Evolutionary conservation across 192 early-diverging fungal genomes (phyloP).

Genomic region (Entophlyctis luteolus): DNA sequence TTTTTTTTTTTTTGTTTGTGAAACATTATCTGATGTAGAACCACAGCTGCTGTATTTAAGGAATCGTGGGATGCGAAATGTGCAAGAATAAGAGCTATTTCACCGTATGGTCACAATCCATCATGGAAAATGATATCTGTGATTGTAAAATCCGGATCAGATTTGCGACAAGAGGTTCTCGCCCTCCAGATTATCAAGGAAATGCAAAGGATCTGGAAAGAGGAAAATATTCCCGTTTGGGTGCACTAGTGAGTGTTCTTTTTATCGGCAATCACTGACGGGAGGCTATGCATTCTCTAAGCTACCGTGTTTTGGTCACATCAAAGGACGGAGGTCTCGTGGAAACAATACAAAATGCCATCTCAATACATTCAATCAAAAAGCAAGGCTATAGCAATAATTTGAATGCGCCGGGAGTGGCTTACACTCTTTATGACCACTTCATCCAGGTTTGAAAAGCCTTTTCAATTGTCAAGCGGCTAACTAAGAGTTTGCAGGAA

Average conservation of each 20-base stretch:
- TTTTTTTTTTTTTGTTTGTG: too few relatives aligned
- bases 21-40: too few relatives aligned
- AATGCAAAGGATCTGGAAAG: slow-evolving; percentile 90
- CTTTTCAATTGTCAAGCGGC: too few relatives aligned
- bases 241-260: slow-evolving; percentile 80
- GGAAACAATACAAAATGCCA: slow-evolving; percentile 91
- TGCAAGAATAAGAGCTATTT: slow-evolving; percentile 76
- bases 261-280: too few relatives aligned
- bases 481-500: slow-evolving; percentile 58
- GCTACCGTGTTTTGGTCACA: slow-evolving; percentile 88
- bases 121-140: slow-evolving; percentile 89
- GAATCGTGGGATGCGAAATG: slow-evolving; percentile 89
- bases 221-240: slow-evolving; percentile 76
- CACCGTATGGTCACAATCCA: slow-evolving; percentile 76
- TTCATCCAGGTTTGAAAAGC: slow-evolving; percentile 78
- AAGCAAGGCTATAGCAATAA: slow-evolving; percentile 87
- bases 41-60: slow-evolving; percentile 90
- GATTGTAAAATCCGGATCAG: slow-evolving; percentile 96
- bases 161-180: slow-evolving; percentile 92
- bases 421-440: slow-evolving; percentile 90
- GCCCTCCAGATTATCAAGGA: slow-evolving; percentile 91
- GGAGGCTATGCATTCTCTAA: too few relatives aligned
- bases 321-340: slow-evolving; percentile 90
- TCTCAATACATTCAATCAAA: slow-evolving; percentile 96
- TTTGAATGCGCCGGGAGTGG: slow-evolving; percentile 69